Evolutionary conservation across 345 rosid species (phyloP).

Genomic region (Murraya koenigii): DNA sequence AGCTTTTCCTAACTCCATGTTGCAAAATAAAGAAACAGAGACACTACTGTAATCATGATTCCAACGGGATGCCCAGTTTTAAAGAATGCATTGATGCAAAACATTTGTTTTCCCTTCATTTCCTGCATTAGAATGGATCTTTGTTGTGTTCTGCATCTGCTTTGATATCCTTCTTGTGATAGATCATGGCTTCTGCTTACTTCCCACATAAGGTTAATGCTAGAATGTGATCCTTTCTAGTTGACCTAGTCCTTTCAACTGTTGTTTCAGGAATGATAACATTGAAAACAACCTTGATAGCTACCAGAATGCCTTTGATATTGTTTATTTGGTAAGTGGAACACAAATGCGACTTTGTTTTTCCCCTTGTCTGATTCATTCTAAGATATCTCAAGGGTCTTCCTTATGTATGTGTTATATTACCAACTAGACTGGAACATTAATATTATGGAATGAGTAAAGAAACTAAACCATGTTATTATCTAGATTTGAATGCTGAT

Average conservation of each 20-base stretch:
- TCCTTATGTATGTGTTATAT: not conserved
- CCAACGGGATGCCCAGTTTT: not conserved
- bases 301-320: slow-evolving; percentile 69
- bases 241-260: slow-evolving; percentile 7
- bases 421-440: not conserved
- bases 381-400: not conserved
- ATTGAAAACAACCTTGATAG: slow-evolving; percentile 51
- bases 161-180: not conserved
- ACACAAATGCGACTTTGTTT: not conserved
- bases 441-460: not conserved
- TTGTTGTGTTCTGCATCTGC: not conserved
- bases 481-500: not conserved
- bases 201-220: not conserved
- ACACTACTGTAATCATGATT: not conserved
- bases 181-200: not conserved
- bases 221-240: not conserved
- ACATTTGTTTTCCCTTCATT: not conserved
- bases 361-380: not conserved
- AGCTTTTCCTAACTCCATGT: not conserved
- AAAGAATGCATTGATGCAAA: not conserved
- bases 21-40: not conserved
- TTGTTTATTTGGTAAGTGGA: slow-evolving; percentile 68
- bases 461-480: not conserved
- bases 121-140: not conserved
- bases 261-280: slow-evolving; percentile 64